phyloP scores from a whole-genome alignment of 1,284 basidiomycete species.

The Abortiporus biennis region DNA sequence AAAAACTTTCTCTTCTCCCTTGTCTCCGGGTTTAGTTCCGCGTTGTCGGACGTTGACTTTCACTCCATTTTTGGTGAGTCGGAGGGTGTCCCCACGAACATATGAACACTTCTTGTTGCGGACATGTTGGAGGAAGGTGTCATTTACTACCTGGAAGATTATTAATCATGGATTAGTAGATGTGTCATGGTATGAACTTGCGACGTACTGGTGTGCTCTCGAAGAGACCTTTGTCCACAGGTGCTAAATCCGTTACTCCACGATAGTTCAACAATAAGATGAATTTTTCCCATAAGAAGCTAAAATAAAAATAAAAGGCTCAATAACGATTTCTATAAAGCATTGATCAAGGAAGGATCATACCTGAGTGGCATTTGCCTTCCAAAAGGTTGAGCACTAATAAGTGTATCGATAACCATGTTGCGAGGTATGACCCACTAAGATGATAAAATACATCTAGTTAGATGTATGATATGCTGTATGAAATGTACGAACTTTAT shows the following conservation, averaged over 20 bases:
- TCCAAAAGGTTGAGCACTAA: constrained; percentile 55
- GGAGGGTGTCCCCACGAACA: constrained; percentile 46
- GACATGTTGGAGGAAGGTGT: constrained; percentile 47
- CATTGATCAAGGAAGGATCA: constrained; percentile 9
- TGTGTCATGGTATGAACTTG: too few relatives aligned
- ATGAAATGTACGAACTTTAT: constrained; percentile 20
- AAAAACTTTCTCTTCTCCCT: constrained; percentile 22
- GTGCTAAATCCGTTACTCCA: constrained; percentile 42
- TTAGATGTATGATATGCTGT: too few relatives aligned
- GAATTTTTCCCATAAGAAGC: constrained; percentile 47
- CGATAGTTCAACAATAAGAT: constrained; percentile 47
- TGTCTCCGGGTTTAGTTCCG: constrained; percentile 23
- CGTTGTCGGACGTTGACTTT: constrained; percentile 26
- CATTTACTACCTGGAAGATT: constrained; percentile 47
- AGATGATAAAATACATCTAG: constrained; percentile 1
- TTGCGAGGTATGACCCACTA: constrained; percentile 55
- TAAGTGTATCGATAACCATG: constrained; percentile 45
- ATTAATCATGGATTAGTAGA: not conserved
- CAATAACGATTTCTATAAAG: constrained; percentile 3
- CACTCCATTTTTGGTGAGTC: constrained; percentile 39
- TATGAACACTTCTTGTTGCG: constrained; percentile 44
- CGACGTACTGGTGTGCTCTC: constrained; percentile 40
- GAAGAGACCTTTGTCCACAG: constrained; percentile 37
- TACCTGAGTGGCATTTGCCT: constrained; percentile 46
- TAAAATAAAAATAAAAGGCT: constrained; percentile 14